These are phyloP conservation scores for Clitopilus passeckerianus DNA, from an alignment of 768 basidiomycete genomes.

Conservation along the genomic window DNA sequence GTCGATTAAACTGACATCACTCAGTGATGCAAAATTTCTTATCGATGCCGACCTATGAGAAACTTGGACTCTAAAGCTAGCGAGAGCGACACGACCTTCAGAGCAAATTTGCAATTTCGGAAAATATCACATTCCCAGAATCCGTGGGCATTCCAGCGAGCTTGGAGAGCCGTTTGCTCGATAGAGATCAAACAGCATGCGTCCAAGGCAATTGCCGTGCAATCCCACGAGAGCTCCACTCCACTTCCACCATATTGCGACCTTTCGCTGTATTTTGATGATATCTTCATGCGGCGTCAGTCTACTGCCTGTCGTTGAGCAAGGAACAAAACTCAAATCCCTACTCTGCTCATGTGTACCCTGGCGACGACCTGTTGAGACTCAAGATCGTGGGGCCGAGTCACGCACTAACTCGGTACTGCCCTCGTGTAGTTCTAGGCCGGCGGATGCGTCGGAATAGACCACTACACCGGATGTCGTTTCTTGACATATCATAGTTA, in stretches of 20 bases:
- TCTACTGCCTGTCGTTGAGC: neutral
- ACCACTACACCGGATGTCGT: neutral
- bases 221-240: neutral
- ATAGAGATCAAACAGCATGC: too few relatives aligned
- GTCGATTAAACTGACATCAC: neutral
- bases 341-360: neutral
- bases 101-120: too few relatives aligned
- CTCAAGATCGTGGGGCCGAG: neutral
- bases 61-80: neutral
- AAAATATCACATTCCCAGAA: too few relatives aligned
- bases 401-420: neutral
- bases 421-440: neutral
- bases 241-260: neutral
- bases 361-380: neutral
- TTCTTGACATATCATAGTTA: neutral
- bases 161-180: too few relatives aligned
- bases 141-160: too few relatives aligned
- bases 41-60: neutral
- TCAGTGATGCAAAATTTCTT: neutral
- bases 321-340: neutral
- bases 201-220: too few relatives aligned
- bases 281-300: neutral
- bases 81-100: neutral
- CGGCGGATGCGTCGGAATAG: neutral
- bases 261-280: neutral